A percentile compares a stretch with the other conserved stretches of the same genome.
These are phyloP conservation scores for Phalaenopsis equestris DNA, from an alignment of 106 monocot species.

Conservation along the genomic window DNA sequence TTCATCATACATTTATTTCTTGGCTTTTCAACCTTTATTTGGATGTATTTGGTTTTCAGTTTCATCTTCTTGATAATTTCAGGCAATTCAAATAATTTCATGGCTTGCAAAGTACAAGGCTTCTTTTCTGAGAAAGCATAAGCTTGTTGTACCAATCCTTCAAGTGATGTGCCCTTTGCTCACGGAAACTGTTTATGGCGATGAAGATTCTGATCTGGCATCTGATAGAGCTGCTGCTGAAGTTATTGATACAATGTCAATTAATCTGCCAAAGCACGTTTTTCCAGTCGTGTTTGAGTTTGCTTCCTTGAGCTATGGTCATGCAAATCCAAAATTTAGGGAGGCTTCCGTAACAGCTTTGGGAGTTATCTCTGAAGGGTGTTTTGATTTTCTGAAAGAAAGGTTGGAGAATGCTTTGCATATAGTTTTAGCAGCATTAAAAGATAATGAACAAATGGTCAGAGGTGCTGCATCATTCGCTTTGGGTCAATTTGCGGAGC, in stretches of 20 bases:
- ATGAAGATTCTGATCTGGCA: conserved; percentile 82
- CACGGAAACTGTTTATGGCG: conserved; percentile 62
- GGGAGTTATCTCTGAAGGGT: conserved; percentile 95
- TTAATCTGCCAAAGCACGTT: conserved; percentile 86
- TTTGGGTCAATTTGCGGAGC: conserved; percentile 92
- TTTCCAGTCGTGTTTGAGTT: conserved; percentile 81
- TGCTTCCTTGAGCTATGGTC: conserved; percentile 52
- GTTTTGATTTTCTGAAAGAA: conserved; percentile 66
- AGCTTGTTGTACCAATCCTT: conserved; percentile 70
- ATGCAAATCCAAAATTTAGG: conserved; percentile 71
- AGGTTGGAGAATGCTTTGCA: conserved; percentile 66
- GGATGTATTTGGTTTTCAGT: background rate
- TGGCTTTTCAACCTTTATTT: background rate
- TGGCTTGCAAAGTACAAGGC: conserved; percentile 98
- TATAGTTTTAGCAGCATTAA: conserved; percentile 80
- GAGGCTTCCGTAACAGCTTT: conserved; percentile 92
- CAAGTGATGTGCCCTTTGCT: conserved; percentile 96
- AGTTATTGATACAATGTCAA: conserved; percentile 97
- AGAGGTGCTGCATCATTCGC: conserved; percentile 99
- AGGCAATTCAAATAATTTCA: conserved; percentile 95
- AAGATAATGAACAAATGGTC: conserved; percentile 93
- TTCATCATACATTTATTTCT: background rate
- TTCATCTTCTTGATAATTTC: conserved; percentile 14
- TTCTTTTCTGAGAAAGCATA: conserved; percentile 83
- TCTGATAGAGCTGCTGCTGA: conserved; percentile 96